Base-by-base conservation (phyloP, 2,329 filamentous ascomycete species). In the Cladophialophora carrionii region DNA sequence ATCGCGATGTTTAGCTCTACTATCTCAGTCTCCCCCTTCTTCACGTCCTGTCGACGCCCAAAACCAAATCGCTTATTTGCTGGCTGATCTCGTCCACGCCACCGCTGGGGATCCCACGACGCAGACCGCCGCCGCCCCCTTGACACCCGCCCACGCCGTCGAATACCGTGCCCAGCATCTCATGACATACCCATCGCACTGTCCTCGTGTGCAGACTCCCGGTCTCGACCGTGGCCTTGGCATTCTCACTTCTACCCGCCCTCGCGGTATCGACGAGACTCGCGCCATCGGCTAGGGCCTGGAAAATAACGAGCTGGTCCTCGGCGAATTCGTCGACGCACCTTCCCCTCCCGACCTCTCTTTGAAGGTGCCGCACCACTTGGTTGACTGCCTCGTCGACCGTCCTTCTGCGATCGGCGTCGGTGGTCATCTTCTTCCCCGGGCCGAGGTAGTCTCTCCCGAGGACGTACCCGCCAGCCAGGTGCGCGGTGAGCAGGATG, bases 251-350 rank as follows among this genome's bases (percentile, higher is more conserved):
- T 32, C 17, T 6, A 66, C 69, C 10, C 73, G 70, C 26, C 64
- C 34, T 53, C 7, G 41, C 62, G 2, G 57, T 53, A 67, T 72
- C 73, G 0, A 82, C 75, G 0, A 57, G 54, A 66, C 78, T 79
- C 43, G 32, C 70, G 0, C 82, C 82, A 8, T 75, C 69, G 4
- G 83, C 83, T 22, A 88, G 73, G 17, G 83, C 83, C 71, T 87
- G 84, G 63, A 86, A 88, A 0, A 88, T 78, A 1, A 87, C 82
- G 29, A 88, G 68, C 70, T 88, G 85, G 73, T 88, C 86, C 51
- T 83, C 76, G 80, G 86, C 79, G 66, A 80, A 78, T 71, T 81
- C 78, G 69, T 88, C 85, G 3, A 86, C 80, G 68, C 79, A 83
- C 0, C 82, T 80, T 0, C 75, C 78, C 64, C 80, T 76, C 12